These are phyloP conservation scores for Sedum album DNA, from an alignment of 164 flowering plant genomes.

Conservation along the genomic window DNA sequence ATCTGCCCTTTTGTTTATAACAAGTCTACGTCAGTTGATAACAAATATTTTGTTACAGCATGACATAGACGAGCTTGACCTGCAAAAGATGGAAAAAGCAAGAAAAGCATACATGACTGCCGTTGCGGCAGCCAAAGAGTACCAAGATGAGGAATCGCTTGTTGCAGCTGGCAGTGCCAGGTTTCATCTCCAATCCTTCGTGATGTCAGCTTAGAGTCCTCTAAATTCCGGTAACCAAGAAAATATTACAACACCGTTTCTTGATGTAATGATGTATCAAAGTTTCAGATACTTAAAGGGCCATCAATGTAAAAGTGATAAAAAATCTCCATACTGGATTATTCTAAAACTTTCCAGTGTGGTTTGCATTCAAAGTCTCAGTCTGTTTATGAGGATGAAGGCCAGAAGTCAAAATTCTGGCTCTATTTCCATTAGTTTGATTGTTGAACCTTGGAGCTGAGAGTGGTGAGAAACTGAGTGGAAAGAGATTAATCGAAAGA, in stretches of 20 bases:
- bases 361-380: too few relatives aligned
- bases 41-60: conserved; percentile 31
- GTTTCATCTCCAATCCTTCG: conserved; percentile 52
- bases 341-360: too few relatives aligned
- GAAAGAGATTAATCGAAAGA: too few relatives aligned
- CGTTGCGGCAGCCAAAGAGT: conserved; percentile 60
- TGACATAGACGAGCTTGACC: conserved; percentile 36
- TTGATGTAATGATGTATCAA: too few relatives aligned
- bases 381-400: too few relatives aligned
- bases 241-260: neutral
- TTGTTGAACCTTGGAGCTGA: too few relatives aligned
- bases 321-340: too few relatives aligned
- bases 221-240: neutral
- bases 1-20: neutral
- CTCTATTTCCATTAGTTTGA: too few relatives aligned
- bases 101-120: conserved; percentile 59
- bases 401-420: too few relatives aligned
- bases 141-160: conserved; percentile 67
- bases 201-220: conserved; percentile 18
- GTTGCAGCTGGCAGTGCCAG: conserved; percentile 60
- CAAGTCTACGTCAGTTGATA: neutral
- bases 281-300: too few relatives aligned
- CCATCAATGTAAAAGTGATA: too few relatives aligned
- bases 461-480: too few relatives aligned
- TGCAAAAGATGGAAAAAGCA: conserved; percentile 68